Base-by-base conservation (phyloP, 2,329 filamentous ascomycete genomes). In the Apiospora rasikravindrae region DNA sequence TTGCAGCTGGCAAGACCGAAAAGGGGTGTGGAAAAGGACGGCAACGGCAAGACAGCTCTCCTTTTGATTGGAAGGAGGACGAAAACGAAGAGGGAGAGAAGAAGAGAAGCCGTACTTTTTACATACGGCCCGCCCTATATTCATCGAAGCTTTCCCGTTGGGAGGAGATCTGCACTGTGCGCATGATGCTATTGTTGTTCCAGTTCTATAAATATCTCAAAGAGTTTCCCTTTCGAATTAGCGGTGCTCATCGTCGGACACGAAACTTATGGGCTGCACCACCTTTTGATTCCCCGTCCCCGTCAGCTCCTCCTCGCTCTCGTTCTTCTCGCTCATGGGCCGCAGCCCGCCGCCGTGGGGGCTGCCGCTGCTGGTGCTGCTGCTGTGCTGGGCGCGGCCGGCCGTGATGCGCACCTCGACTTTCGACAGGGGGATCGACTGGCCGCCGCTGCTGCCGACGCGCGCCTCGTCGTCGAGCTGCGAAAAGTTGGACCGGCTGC, bases 281-380 rank as follows among this genome's bases (percentile, higher is more conserved):
- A 51, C 40, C 66, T 44, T 68, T 26, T 68, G 40, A 19, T 47
- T 47, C 19, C 66, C 66, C n/a, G 66, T 29, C 66, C 29, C 33
- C 33, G 33, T 19, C 57, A 73, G 69, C 47, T 69, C 69, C 51
- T 69, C 71, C 66, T 73, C 53, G 44, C 71, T 73, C 45, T 73
- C 71, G 57, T 61, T 70, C 57, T 68, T 68, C 61, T 70, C 69
- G 24, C 47, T 70, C 19, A 72, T 61, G 22, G 68, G 40, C 26
- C 47, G 67, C 67, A 69, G 22, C 24, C 67, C 42, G 19, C 26
- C 42, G 42, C 24, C 44, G 13, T n/a, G n/a, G n/a, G 5, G 13
- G 22, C 29, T 33, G 67, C 42, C 66, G 22, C 42, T 22, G 66
- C 24, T 13, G 44, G 24, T 13, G 45, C 16, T 5, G 26, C n/a